A percentile compares a stretch with the other conserved stretches of the same genome.
These are phyloP conservation scores for Reticulascus tulasneorum DNA, from an alignment of 2,329 filamentous ascomycete genomes.

Conservation along the genomic window DNA sequence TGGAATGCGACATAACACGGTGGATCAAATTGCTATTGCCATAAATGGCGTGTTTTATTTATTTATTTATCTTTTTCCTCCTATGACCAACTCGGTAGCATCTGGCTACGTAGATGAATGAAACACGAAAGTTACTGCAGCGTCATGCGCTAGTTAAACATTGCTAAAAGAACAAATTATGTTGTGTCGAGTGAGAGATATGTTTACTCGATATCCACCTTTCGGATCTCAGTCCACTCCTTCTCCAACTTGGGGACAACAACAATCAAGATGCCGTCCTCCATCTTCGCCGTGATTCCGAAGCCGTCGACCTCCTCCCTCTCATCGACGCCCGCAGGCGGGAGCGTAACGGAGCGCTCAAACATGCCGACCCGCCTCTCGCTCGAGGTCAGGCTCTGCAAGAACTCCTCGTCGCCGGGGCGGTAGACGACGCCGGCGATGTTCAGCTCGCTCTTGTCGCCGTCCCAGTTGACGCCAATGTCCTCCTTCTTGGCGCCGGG, in stretches of 20 bases:
- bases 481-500: constrained; percentile 79
- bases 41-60: no score
- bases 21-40: no score
- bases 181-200: background rate
- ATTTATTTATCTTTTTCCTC: no score
- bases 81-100: no score
- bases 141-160: no score
- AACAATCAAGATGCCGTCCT: constrained; percentile 73
- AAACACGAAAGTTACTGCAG: no score
- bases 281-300: constrained; percentile 69
- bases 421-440: constrained; percentile 71
- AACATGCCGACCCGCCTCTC: constrained; percentile 74
- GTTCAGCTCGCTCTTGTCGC: constrained; percentile 60
- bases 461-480: constrained; percentile 71
- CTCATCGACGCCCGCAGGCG: constrained; percentile 25
- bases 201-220: constrained; percentile 53
- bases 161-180: background rate
- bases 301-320: constrained; percentile 63
- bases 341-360: constrained; percentile 64
- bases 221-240: constrained; percentile 60
- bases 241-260: constrained; percentile 70
- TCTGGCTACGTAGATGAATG: no score
- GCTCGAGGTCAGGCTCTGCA: constrained; percentile 56
- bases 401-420: constrained; percentile 65
- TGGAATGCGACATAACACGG: no score